Percentiles rank a stretch among this genome's conserved stretches.
phyloP scores from a whole-genome alignment of 768 basidiomycete species.

The Leccinum truebloodii region DNA sequence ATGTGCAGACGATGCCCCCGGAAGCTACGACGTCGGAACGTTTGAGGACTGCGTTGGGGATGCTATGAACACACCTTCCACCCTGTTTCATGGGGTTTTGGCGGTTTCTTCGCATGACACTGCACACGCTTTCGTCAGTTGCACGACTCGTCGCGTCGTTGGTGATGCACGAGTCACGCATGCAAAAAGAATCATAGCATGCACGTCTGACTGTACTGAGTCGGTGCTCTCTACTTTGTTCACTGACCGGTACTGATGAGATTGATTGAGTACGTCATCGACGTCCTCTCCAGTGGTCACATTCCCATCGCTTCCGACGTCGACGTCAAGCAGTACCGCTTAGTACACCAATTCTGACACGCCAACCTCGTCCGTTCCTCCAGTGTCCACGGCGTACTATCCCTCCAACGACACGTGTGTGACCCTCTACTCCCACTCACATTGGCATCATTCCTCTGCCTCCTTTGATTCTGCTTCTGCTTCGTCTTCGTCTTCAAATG shows the following conservation, averaged over 20 bases:
- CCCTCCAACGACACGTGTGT: constrained; percentile 4
- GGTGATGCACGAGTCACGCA: constrained; percentile 41
- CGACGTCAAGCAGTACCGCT: neutral
- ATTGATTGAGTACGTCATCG: neutral
- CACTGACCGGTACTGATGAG: neutral
- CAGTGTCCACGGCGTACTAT: neutral
- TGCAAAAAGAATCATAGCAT: constrained; percentile 30
- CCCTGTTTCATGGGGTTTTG: constrained; percentile 64
- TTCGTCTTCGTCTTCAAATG: neutral
- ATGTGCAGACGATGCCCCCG: constrained; percentile 65
- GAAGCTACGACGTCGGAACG: constrained; percentile 42
- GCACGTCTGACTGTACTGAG: constrained; percentile 9
- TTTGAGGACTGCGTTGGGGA: constrained; percentile 58
- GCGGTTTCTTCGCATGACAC: constrained; percentile 58
- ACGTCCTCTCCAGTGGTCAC: constrained; percentile 7
- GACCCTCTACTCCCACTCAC: neutral
- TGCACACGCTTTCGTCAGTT: constrained; percentile 59
- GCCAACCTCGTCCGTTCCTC: neutral
- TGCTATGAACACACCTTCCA: constrained; percentile 54
- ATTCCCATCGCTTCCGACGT: constrained; percentile 7
- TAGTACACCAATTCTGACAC: constrained; percentile 3
- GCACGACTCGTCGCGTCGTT: constrained; percentile 53
- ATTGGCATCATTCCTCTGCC: neutral
- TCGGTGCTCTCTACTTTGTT: constrained; percentile 1
- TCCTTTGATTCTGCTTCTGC: neutral